Conservation (phyloP, 2,329 filamentous ascomycete species). For the Colletotrichum navitas region DNA sequence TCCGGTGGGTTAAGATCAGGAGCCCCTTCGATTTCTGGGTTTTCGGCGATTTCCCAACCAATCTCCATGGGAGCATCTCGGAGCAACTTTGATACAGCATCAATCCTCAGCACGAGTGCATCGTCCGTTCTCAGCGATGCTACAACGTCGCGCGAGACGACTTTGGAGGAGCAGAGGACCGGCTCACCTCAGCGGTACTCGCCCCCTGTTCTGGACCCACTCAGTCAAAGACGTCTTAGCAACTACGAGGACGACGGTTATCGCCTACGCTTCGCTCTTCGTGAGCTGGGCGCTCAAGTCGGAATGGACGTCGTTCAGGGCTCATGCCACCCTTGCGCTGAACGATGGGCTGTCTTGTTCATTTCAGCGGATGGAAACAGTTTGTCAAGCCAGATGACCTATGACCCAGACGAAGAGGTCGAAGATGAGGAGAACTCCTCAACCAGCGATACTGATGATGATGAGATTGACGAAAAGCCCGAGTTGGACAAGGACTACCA, state of each 20-base stretch:
- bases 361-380: constrained; percentile 79
- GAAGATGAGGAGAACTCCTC: constrained; percentile 74
- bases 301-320: constrained; percentile 75
- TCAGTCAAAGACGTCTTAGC: constrained; percentile 58
- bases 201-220: constrained; percentile 61
- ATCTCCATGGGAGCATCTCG: constrained; percentile 71
- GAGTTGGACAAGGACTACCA: constrained; percentile 85
- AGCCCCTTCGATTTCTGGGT: constrained; percentile 76
- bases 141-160: constrained; percentile 74
- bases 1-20: constrained; percentile 74
- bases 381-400: constrained; percentile 79
- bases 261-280: constrained; percentile 74
- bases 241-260: constrained; percentile 75
- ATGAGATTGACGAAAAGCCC: constrained; percentile 69
- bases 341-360: constrained; percentile 86
- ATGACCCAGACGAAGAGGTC: constrained; percentile 74
- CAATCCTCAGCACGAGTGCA: constrained; percentile 78
- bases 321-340: constrained; percentile 81
- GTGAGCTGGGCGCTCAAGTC: constrained; percentile 77
- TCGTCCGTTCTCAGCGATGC: constrained; percentile 79
- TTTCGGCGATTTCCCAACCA: constrained; percentile 75
- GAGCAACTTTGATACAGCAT: constrained; percentile 74
- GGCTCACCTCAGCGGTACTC: constrained; percentile 67
- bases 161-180: constrained; percentile 67
- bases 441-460: constrained; percentile 72